A percentile compares a stretch with the other conserved stretches of the same genome.
Evolutionary conservation across 2,329 filamentous ascomycete species (phyloP).

Genomic region (Camillea tinctor): DNA sequence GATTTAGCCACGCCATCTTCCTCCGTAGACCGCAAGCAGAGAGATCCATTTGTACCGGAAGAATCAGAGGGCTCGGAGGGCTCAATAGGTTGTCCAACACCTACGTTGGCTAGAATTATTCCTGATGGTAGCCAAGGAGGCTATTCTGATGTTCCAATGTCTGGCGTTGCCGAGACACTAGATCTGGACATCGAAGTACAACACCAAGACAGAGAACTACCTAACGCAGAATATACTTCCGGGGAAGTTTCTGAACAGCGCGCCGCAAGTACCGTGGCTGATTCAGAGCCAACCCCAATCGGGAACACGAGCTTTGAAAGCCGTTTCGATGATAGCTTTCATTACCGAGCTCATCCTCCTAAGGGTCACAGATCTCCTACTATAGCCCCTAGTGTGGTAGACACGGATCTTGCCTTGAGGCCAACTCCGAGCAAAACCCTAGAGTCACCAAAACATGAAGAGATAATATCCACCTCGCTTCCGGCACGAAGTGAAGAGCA

Average conservation of each 20-base stretch:
- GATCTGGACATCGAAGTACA: background rate
- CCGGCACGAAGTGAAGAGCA: background rate
- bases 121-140: background rate
- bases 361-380: constrained; percentile 12
- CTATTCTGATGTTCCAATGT: background rate
- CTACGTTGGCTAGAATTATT: background rate
- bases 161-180: background rate
- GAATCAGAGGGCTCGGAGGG: background rate
- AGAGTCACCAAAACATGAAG: constrained; percentile 9
- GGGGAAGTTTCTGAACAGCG: constrained; percentile 1
- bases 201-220: background rate
- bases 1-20: constrained; percentile 29
- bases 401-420: background rate
- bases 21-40: constrained; percentile 13
- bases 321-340: constrained; percentile 29
- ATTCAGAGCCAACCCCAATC: constrained; percentile 4
- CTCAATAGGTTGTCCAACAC: too few relatives aligned
- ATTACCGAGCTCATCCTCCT: constrained; percentile 25
- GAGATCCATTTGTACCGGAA: background rate
- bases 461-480: constrained; percentile 1
- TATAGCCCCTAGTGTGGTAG: constrained; percentile 1
- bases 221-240: background rate
- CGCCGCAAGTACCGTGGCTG: constrained; percentile 1
- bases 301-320: constrained; percentile 21
- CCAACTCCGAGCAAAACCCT: constrained; percentile 15